Conservation (phyloP, 805 yeast species). For the Candida hungchunana region DNA sequence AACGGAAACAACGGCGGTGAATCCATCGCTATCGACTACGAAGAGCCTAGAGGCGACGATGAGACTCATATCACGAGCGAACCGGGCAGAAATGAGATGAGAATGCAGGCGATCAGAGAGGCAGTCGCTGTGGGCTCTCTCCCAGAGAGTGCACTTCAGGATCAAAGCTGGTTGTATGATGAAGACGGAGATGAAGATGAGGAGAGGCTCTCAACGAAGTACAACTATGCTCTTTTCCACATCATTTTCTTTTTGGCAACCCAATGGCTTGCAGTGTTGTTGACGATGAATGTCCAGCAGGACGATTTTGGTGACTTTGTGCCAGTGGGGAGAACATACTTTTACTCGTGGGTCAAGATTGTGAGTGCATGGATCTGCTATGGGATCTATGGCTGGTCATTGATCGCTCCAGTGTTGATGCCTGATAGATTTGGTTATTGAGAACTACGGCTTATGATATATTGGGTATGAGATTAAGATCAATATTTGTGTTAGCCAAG, state of each 20-base stretch:
- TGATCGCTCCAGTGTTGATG: constrained; percentile 83
- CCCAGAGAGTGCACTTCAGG: constrained; percentile 87
- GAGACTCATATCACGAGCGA: constrained; percentile 37
- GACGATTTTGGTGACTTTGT: constrained; percentile 84
- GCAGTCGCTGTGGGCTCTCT: constrained; percentile 96
- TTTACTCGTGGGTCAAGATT: constrained; percentile 92
- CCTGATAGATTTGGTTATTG: constrained; percentile 73
- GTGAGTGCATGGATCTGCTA: constrained; percentile 91
- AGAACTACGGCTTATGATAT: too few species aligned
- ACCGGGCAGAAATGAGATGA: constrained; percentile 66
- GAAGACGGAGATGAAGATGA: constrained; percentile 50
- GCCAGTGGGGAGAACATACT: constrained; percentile 96
- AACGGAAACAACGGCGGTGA: constrained; percentile 38
- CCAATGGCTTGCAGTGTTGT: constrained; percentile 90
- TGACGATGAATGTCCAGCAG: constrained; percentile 86
- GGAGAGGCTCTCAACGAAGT: constrained; percentile 60
- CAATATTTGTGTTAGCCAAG: too few species aligned
- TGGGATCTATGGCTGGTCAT: constrained; percentile 81
- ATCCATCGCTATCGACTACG: constrained; percentile 30
- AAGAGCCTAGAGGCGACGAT: constrained; percentile 23
- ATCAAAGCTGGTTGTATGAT: constrained; percentile 55
- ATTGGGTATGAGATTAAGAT: too few species aligned
- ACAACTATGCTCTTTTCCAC: constrained; percentile 86
- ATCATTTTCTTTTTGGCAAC: constrained; percentile 91
- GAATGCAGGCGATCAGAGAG: constrained; percentile 82